Percentiles rank a stretch among this genome's conserved stretches.
Evolutionary conservation across 805 yeast species (phyloP).

Genomic region (Scheffersomyces ergatensis): DNA sequence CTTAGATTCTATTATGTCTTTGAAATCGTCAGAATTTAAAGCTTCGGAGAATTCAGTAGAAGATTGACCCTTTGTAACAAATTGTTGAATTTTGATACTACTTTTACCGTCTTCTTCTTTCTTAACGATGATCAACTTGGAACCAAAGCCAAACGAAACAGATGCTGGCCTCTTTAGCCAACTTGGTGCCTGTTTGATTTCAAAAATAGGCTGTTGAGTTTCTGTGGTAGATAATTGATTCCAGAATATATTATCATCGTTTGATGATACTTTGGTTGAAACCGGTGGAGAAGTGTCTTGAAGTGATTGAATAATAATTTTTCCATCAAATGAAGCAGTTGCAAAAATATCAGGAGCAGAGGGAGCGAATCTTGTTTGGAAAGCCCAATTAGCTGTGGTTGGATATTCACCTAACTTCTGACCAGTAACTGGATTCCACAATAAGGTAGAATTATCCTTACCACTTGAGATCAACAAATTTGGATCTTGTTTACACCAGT

Average conservation of each 20-base stretch:
- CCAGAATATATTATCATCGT: slow-evolving; percentile 82
- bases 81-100: slow-evolving; percentile 40
- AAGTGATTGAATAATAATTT: slow-evolving; percentile 73
- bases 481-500: slow-evolving; percentile 89
- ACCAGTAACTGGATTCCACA: slow-evolving; percentile 89
- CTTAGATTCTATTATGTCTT: slow-evolving; percentile 54
- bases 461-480: slow-evolving; percentile 83
- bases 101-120: slow-evolving; percentile 41
- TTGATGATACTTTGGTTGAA: slow-evolving; percentile 35
- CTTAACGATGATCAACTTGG: slow-evolving; percentile 65
- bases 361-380: slow-evolving; percentile 86
- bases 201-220: slow-evolving; percentile 70
- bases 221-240: slow-evolving; percentile 66
- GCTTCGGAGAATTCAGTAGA: slow-evolving; percentile 51
- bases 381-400: slow-evolving; percentile 90
- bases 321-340: slow-evolving; percentile 83
- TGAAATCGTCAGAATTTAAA: slow-evolving; percentile 52
- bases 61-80: slow-evolving; percentile 33
- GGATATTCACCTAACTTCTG: slow-evolving; percentile 82
- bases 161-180: slow-evolving; percentile 79
- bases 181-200: slow-evolving; percentile 76
- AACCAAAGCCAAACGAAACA: slow-evolving; percentile 92
- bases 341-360: slow-evolving; percentile 86
- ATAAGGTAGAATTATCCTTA: slow-evolving; percentile 78
- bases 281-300: slow-evolving; percentile 78